These are phyloP conservation scores for Penicillium riverlandense DNA, from an alignment of 495 filamentous ascomycete species.

Conservation along the genomic window DNA sequence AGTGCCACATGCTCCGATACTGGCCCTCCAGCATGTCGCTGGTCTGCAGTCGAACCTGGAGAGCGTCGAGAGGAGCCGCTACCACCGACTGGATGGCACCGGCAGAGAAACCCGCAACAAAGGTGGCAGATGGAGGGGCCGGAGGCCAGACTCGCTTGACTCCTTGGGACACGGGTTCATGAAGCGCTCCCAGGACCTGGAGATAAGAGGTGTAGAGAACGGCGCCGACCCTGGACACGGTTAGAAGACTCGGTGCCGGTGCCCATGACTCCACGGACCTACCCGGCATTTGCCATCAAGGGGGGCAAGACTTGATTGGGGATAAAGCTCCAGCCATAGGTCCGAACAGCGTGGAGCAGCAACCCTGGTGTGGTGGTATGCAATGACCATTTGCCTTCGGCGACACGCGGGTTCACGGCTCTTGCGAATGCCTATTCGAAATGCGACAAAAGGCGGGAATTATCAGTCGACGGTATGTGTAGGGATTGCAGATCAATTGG, in stretches of 20 bases:
- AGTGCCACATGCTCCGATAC: conserved; percentile 78
- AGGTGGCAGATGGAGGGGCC: conserved; percentile 55
- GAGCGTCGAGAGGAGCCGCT: conserved; percentile 82
- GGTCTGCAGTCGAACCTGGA: conserved; percentile 72
- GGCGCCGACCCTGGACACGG: conserved; percentile 56
- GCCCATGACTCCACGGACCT: conserved; percentile 4
- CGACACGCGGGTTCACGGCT: conserved; percentile 57
- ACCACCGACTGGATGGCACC: conserved; percentile 72
- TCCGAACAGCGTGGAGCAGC: conserved; percentile 67
- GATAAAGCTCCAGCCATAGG: conserved; percentile 79
- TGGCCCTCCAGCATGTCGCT: conserved; percentile 59
- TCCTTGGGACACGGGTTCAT: conserved; percentile 63
- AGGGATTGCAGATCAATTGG: not conserved
- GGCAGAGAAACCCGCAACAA: conserved; percentile 69
- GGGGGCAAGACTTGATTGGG: conserved; percentile 85
- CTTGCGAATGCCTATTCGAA: conserved; percentile 52
- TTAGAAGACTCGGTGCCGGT: not conserved
- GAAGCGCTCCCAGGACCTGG: conserved; percentile 63
- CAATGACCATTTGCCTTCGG: conserved; percentile 56
- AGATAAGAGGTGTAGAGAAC: conserved; percentile 85
- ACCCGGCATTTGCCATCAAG: conserved; percentile 72
- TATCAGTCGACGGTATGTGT: conserved; percentile 16
- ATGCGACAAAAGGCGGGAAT: not conserved
- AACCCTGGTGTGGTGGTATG: conserved; percentile 72
- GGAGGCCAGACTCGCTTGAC: conserved; percentile 71